Evolutionary conservation across 1,139 yeast genomes (phyloP).

Genomic region (Taphrina flavorubra): DNA sequence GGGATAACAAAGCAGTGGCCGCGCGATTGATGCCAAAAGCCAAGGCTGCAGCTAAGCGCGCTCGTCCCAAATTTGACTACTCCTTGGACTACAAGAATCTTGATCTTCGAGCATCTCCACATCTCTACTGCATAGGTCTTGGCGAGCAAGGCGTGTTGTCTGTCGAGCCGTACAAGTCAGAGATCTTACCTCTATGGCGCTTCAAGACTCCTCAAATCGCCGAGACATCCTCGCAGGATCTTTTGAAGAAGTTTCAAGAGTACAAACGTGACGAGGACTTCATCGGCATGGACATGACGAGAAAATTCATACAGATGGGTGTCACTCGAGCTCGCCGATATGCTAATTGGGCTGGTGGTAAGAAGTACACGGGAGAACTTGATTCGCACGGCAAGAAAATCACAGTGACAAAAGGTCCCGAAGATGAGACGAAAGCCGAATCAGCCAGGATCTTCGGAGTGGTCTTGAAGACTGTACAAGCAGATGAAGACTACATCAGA

Average conservation of each 20-base stretch:
- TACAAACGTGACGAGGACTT: slow-evolving; percentile 25
- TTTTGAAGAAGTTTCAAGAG: slow-evolving; percentile 22
- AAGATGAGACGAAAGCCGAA: slow-evolving; percentile 35
- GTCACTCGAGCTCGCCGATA: slow-evolving; percentile 40
- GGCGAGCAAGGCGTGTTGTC: slow-evolving; percentile 40
- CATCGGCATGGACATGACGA: slow-evolving; percentile 39
- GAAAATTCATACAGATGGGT: slow-evolving; percentile 41
- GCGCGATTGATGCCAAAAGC: slow-evolving; percentile 7
- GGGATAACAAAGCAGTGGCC: background rate
- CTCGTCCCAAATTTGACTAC: slow-evolving; percentile 37
- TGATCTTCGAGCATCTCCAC: slow-evolving; percentile 26
- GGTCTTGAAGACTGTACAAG: slow-evolving; percentile 23
- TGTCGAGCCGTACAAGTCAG: slow-evolving; percentile 38
- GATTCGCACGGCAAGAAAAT: slow-evolving; percentile 30
- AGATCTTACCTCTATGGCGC: slow-evolving; percentile 37
- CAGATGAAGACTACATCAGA: slow-evolving; percentile 8
- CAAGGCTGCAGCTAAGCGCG: background rate
- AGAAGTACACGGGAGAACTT: slow-evolving; percentile 31
- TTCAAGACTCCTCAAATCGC: slow-evolving; percentile 39
- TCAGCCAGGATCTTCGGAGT: slow-evolving; percentile 35
- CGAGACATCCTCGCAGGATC: background rate
- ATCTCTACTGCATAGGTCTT: slow-evolving; percentile 31
- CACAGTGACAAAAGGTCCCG: slow-evolving; percentile 33
- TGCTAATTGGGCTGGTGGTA: slow-evolving; percentile 39
- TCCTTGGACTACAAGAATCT: slow-evolving; percentile 24